Evolutionary conservation across 1,284 basidiomycete genomes (phyloP).

Genomic region (Moesziomyces sp.): DNA sequence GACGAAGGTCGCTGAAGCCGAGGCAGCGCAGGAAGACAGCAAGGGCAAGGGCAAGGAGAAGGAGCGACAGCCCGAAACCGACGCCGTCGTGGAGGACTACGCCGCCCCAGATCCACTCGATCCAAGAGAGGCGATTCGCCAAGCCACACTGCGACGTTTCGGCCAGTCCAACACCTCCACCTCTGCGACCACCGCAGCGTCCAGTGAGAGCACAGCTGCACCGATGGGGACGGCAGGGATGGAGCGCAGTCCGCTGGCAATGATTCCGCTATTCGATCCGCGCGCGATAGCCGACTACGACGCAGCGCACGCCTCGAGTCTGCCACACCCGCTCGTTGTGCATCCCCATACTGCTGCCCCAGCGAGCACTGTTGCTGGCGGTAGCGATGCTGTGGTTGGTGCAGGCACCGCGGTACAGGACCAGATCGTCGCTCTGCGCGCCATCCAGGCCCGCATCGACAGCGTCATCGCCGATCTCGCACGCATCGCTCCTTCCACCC

Average conservation of each 20-base stretch:
- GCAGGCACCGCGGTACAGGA: conserved; percentile 7
- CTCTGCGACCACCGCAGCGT: neutral
- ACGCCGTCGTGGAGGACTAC: neutral
- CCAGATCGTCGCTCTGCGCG: conserved; percentile 13
- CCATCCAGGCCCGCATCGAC: conserved; percentile 27
- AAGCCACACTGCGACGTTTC: conserved; percentile 34
- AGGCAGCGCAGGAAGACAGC: neutral
- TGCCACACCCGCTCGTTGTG: conserved; percentile 37
- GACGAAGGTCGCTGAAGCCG: neutral
- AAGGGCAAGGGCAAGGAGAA: conserved; percentile 31
- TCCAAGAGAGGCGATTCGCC: conserved; percentile 43
- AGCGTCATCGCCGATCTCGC: conserved; percentile 22
- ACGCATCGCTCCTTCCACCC: neutral
- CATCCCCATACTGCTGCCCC: neutral
- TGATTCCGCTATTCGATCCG: conserved; percentile 58
- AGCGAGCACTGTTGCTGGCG: neutral
- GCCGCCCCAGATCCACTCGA: conserved; percentile 14
- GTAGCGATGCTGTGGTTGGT: neutral
- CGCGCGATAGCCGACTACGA: conserved; percentile 50
- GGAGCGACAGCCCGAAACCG: conserved; percentile 5
- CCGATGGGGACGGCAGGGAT: neutral
- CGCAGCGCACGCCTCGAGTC: conserved; percentile 43
- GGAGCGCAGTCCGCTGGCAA: conserved; percentile 29
- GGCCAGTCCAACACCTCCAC: conserved; percentile 1
- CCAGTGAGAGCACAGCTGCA: neutral